Conservation (phyloP, 2,329 filamentous ascomycete species). For the Fusarium denticulatum region DNA sequence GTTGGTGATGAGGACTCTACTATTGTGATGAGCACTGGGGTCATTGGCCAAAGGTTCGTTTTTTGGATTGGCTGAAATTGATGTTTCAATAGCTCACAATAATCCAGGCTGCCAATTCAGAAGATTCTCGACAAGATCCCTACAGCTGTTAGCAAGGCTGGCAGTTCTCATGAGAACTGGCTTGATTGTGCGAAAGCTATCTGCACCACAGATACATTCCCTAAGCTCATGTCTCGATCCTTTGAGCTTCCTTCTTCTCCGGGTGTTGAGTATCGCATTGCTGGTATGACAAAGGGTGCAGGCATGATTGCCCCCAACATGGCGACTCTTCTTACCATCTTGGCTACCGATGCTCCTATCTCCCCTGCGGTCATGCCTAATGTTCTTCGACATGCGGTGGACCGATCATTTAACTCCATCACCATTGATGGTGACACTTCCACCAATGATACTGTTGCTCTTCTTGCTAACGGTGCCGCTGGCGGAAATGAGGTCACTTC, state of each 20-base stretch:
- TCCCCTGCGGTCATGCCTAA: conserved; percentile 71
- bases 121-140: conserved; percentile 90
- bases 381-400: conserved; percentile 78
- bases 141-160: conserved; percentile 75
- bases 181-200: conserved; percentile 87
- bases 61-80: conserved; percentile 3
- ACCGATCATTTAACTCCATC: conserved; percentile 94
- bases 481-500: conserved; percentile 73
- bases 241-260: conserved; percentile 87
- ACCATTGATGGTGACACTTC: conserved; percentile 97
- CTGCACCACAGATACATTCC: conserved; percentile 98
- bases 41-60: conserved; percentile 87
- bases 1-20: conserved; percentile 65
- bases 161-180: conserved; percentile 85
- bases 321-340: conserved; percentile 91
- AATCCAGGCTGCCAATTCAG: conserved; percentile 79
- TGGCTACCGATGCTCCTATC: conserved; percentile 91
- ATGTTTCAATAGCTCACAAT: not conserved
- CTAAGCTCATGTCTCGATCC: conserved; percentile 86
- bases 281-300: conserved; percentile 96
- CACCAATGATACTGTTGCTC: conserved; percentile 94
- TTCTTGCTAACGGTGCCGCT: conserved; percentile 95
- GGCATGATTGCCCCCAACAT: conserved; percentile 99
- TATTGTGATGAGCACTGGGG: conserved; percentile 98
- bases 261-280: conserved; percentile 80